These are phyloP conservation scores for Barnettozyma sp. DNA, from an alignment of 805 yeast species.

Conservation along the genomic window DNA sequence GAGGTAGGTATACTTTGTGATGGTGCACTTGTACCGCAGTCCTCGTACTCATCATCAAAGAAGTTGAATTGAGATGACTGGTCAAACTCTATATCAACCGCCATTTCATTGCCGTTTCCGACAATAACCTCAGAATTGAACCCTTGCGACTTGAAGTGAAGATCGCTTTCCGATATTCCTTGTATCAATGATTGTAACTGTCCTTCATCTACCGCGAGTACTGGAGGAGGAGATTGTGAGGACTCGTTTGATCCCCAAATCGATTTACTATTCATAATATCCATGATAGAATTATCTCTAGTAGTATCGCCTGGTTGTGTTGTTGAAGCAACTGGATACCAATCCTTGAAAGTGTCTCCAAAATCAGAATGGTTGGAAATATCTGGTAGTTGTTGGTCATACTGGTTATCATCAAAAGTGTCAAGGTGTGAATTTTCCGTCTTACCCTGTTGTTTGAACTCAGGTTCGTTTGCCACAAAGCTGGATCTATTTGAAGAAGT, in stretches of 20 bases:
- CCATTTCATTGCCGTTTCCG: constrained; percentile 15
- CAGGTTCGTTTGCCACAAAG: not conserved
- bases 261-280: constrained; percentile 10
- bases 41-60: constrained; percentile 2
- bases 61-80: constrained; percentile 12
- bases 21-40: not conserved
- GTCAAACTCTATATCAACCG: constrained; percentile 21
- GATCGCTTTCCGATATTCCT: constrained; percentile 10
- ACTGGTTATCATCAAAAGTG: not conserved
- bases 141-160: constrained; percentile 15
- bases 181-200: constrained; percentile 16
- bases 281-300: not conserved
- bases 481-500: constrained; percentile 1
- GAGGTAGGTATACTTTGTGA: not conserved
- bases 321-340: constrained; percentile 18
- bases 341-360: constrained; percentile 35
- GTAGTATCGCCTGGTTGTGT: not conserved
- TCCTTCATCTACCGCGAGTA: constrained; percentile 14
- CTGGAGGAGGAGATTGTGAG: not conserved
- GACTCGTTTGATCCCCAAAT: constrained; percentile 21
- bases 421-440: constrained; percentile 5
- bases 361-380: constrained; percentile 42
- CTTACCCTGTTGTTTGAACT: constrained; percentile 1
- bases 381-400: constrained; percentile 33
- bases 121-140: constrained; percentile 18